phyloP scores from a whole-genome alignment of 140 eudicot species.

The Flaveria floridana region DNA sequence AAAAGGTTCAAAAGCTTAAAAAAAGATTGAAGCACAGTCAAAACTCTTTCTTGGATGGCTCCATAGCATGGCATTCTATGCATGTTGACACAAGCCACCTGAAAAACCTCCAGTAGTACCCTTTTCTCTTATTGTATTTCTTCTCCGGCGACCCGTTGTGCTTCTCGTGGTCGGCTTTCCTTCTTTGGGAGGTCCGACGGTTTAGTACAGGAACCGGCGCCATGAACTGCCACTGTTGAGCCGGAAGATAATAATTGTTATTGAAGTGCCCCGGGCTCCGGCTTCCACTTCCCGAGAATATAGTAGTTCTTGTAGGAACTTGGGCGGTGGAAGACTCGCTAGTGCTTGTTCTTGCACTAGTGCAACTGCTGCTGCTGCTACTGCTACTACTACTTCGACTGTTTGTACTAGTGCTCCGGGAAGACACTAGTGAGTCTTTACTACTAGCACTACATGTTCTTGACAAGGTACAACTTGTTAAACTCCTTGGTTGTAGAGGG shows the following conservation, averaged over 20 bases:
- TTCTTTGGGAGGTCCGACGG: conserved; percentile 45
- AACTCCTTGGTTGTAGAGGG: conserved; percentile 39
- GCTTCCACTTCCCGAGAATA: conserved; percentile 19
- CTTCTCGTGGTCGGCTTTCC: conserved; percentile 33
- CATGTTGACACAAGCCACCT: conserved; percentile 57
- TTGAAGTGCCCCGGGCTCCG: conserved; percentile 31
- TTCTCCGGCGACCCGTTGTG: conserved; percentile 30
- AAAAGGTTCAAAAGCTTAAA: not conserved
- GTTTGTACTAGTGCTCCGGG: conserved; percentile 69
- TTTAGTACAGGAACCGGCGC: conserved; percentile 58
- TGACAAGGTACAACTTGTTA: conserved; percentile 35
- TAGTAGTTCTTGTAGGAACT: conserved; percentile 11
- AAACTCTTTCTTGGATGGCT: conserved; percentile 37
- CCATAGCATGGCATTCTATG: conserved; percentile 74
- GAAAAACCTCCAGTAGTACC: conserved; percentile 51
- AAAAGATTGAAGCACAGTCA: not conserved
- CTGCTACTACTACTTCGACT: conserved; percentile 36
- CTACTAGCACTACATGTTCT: conserved; percentile 58
- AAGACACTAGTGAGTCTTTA: conserved; percentile 56
- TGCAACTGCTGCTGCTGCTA: conserved; percentile 60
- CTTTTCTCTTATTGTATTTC: conserved; percentile 17
- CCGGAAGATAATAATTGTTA: conserved; percentile 33
- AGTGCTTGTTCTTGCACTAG: conserved; percentile 75
- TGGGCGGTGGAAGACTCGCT: conserved; percentile 48
- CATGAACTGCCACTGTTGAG: conserved; percentile 69